Percentiles rank a stretch among this genome's conserved stretches.
phyloP scores from a whole-genome alignment of 164 flowering plant species.

The Stephania japonica region DNA sequence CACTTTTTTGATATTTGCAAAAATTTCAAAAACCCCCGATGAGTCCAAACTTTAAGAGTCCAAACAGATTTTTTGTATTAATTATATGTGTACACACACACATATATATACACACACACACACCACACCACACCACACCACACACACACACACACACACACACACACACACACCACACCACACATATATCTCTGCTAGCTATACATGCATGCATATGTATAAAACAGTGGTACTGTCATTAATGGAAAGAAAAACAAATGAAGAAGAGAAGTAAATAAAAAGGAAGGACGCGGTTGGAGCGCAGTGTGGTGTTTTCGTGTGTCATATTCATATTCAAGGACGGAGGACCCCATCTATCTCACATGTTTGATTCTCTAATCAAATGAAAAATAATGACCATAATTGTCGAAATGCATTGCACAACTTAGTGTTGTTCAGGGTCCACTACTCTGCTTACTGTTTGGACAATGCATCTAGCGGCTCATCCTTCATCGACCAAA shows the following conservation, averaged over 20 bases:
- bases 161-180: neutral
- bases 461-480: too few relatives aligned
- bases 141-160: neutral
- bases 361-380: neutral
- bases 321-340: slow-evolving; percentile 1
- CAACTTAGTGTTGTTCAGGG: neutral
- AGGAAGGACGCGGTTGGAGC: neutral
- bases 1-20: too few relatives aligned
- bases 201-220: neutral
- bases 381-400: neutral
- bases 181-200: too few relatives aligned
- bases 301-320: neutral
- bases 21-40: too few relatives aligned
- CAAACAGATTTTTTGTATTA: too few relatives aligned
- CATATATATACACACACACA: neutral
- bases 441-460: neutral
- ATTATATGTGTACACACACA: neutral
- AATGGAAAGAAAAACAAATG: neutral
- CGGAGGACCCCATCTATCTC: neutral
- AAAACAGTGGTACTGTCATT: neutral
- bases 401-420: neutral
- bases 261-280: neutral
- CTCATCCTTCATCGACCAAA: neutral
- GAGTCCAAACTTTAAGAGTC: too few relatives aligned
- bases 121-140: too few relatives aligned